Evolutionary conservation across 495 filamentous ascomycete species (phyloP).

Genomic region (Penicillium fimorum): DNA sequence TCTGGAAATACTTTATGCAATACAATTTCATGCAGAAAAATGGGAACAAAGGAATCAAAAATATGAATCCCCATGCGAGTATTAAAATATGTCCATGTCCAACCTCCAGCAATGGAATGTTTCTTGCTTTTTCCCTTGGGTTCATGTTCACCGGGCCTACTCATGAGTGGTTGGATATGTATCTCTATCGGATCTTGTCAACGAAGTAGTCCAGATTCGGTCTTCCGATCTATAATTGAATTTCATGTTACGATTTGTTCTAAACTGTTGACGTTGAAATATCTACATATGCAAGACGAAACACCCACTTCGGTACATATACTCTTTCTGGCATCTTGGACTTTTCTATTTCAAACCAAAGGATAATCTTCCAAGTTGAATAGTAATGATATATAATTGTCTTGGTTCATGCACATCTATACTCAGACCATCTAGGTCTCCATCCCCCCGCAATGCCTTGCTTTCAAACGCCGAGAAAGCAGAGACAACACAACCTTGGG

Average conservation of each 20-base stretch:
- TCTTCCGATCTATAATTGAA: not conserved
- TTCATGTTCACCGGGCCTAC: slow-evolving; percentile 4
- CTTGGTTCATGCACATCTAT: slow-evolving; percentile 3
- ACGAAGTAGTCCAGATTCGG: slow-evolving; percentile 4
- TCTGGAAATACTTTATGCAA: slow-evolving; percentile 33
- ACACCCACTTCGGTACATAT: not conserved
- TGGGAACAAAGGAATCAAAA: slow-evolving; percentile 32
- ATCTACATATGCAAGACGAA: not conserved
- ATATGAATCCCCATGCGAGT: slow-evolving; percentile 22
- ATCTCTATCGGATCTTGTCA: not conserved
- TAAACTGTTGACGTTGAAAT: not conserved
- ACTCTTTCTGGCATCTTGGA: not conserved
- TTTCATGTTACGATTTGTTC: not conserved
- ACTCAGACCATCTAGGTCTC: not conserved
- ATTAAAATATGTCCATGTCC: slow-evolving; percentile 7
- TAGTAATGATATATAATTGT: not conserved
- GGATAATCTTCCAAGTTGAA: not conserved
- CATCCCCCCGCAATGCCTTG: slow-evolving; percentile 1
- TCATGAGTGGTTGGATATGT: slow-evolving; percentile 1
- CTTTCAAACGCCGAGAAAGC: not conserved
- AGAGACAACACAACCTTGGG: too few relatives aligned
- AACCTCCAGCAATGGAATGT: slow-evolving; percentile 6
- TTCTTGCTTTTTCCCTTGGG: not conserved
- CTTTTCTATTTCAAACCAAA: not conserved
- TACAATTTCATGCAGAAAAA: slow-evolving; percentile 28